Conservation (phyloP, 768 basidiomycete genomes). For the Lentinus brumalis region DNA sequence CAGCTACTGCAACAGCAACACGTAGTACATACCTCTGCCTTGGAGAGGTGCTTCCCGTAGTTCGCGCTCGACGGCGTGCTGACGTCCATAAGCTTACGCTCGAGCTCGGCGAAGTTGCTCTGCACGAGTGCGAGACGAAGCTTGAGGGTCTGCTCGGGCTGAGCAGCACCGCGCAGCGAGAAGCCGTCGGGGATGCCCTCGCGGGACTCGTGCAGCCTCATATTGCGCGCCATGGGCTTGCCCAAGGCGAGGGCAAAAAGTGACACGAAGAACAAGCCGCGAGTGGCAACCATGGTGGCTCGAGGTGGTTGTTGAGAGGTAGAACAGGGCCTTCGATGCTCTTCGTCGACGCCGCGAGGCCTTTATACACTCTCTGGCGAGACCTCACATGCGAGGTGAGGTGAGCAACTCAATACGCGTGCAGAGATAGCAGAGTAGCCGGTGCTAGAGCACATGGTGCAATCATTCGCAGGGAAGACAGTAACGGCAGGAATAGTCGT, state of each 20-base stretch:
- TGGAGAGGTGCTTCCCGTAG: constrained; percentile 57
- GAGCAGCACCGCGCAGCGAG: constrained; percentile 25
- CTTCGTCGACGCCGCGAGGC: too few species aligned
- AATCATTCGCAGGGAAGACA: too few species aligned
- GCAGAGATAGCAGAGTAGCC: too few species aligned
- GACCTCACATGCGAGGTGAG: too few species aligned
- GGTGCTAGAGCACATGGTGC: too few species aligned
- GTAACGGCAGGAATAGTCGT: too few species aligned
- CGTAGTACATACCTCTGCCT: constrained; percentile 42
- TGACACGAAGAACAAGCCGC: constrained; percentile 9
- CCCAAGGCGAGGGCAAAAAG: constrained; percentile 18
- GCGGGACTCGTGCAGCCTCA: constrained; percentile 31
- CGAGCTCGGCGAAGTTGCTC: constrained; percentile 36
- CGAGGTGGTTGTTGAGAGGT: too few species aligned
- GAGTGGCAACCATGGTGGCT: constrained; percentile 9
- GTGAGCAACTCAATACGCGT: too few species aligned
- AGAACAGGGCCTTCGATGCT: too few species aligned
- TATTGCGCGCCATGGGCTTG: constrained; percentile 18
- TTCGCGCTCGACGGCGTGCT: constrained; percentile 36
- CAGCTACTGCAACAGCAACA: too few species aligned
- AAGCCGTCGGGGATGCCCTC: constrained; percentile 29
- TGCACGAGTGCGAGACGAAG: constrained; percentile 38
- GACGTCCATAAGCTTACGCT: constrained; percentile 36
- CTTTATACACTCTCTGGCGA: too few species aligned
- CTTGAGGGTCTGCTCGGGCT: constrained; percentile 30